Evolutionary conservation across 2,329 filamentous ascomycete genomes (phyloP).

Genomic region (Alternaria metachromatica): DNA sequence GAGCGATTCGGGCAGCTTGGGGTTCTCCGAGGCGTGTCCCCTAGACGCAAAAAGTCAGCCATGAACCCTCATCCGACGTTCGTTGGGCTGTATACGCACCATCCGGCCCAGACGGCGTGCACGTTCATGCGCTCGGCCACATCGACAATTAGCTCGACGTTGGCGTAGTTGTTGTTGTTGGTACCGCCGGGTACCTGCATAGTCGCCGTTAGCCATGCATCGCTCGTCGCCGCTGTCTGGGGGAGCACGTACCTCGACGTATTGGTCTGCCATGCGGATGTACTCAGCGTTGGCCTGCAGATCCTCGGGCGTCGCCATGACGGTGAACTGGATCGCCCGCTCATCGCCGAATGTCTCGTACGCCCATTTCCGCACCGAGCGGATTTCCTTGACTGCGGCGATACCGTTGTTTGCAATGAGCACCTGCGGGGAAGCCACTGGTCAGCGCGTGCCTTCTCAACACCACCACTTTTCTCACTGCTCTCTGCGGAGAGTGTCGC

Average conservation of each 20-base stretch:
- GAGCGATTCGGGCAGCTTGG: conserved; percentile 93
- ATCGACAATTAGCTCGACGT: conserved; percentile 98
- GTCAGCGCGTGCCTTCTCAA: conserved; percentile 22
- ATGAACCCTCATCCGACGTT: not conserved
- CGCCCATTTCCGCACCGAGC: conserved; percentile 99
- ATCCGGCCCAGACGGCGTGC: conserved; percentile 98
- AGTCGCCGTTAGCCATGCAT: conserved; percentile 23
- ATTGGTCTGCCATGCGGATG: conserved; percentile 99
- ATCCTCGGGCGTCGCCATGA: conserved; percentile 99
- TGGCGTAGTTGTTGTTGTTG: conserved; percentile 99
- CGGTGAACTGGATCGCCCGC: conserved; percentile 97
- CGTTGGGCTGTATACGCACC: conserved; percentile 63
- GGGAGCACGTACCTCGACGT: conserved; percentile 73
- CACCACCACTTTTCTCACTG: not conserved
- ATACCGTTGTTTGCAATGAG: conserved; percentile 99
- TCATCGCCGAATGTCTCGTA: conserved; percentile 99
- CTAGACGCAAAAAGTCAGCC: conserved; percentile 29
- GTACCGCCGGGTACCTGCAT: conserved; percentile 87
- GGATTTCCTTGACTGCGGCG: conserved; percentile 98
- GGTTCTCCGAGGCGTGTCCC: conserved; percentile 98
- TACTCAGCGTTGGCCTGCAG: conserved; percentile 97
- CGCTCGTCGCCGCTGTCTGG: not conserved
- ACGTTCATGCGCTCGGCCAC: conserved; percentile 98
- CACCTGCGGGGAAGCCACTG: conserved; percentile 64
- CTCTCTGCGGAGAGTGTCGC: conserved; percentile 53